Evolutionary conservation across 23 red algal genomes (phyloP).

Genomic region (Agarophyton chilense): DNA sequence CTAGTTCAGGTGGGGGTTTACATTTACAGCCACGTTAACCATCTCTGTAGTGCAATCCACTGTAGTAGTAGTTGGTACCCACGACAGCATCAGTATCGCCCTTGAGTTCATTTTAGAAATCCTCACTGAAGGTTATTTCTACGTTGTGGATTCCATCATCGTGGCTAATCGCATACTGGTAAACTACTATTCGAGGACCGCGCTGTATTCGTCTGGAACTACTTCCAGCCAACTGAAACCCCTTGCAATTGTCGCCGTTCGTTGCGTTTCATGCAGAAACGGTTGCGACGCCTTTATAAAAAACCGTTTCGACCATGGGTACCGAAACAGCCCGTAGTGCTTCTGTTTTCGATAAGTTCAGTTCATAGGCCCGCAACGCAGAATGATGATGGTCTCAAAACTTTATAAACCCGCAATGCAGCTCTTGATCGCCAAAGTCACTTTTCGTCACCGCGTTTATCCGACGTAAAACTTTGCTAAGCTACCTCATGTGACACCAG

Average conservation of each 20-base stretch:
- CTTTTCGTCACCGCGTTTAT: background rate
- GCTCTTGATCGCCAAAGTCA: background rate
- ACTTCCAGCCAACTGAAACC: background rate
- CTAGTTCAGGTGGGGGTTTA: no score
- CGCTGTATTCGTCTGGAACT: background rate
- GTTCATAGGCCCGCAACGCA: background rate
- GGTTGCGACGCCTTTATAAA: background rate
- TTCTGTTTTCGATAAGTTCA: background rate
- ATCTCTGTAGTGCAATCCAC: no score
- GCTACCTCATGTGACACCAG: background rate
- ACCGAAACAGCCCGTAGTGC: background rate
- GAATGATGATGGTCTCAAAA: background rate
- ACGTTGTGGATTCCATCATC: no score
- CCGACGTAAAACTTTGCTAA: background rate
- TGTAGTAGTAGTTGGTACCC: no score
- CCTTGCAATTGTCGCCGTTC: slow-evolving; percentile 10
- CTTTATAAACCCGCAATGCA: background rate
- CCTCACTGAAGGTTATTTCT: no score
- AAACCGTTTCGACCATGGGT: background rate
- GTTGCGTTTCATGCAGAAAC: background rate
- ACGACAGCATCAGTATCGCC: no score
- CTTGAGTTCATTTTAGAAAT: no score
- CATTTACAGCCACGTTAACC: no score
- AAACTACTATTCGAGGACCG: background rate
- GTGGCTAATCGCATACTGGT: no score